Percentiles rank a stretch among this genome's conserved stretches.
These are phyloP conservation scores for Ophiostoma quercus DNA, from an alignment of 2,329 filamentous ascomycete genomes.

Conservation along the genomic window DNA sequence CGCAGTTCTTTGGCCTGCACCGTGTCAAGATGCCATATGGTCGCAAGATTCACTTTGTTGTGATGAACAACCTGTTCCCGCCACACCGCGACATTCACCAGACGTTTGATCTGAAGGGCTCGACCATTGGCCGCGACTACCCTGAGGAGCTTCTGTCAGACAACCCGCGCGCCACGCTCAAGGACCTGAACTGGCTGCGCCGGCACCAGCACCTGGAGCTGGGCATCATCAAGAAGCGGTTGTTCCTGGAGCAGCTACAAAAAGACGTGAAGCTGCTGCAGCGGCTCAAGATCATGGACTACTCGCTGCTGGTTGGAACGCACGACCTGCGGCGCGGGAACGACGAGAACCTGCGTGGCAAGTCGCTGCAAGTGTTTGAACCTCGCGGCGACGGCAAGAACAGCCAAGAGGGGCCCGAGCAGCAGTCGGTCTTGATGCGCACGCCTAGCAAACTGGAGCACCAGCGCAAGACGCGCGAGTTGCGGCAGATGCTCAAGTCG, in stretches of 20 bases:
- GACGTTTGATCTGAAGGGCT: slow-evolving; percentile 95
- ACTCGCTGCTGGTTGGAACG: slow-evolving; percentile 89
- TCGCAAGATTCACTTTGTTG: slow-evolving; percentile 97
- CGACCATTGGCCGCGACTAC: slow-evolving; percentile 88
- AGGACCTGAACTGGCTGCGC: slow-evolving; percentile 94
- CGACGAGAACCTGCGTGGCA: slow-evolving; percentile 84
- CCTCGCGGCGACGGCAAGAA: slow-evolving; percentile 63
- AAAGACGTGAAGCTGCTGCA: slow-evolving; percentile 83
- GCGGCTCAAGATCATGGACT: slow-evolving; percentile 94
- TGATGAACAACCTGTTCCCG: slow-evolving; percentile 99
- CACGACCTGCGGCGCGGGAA: slow-evolving; percentile 88
- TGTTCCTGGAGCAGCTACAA: slow-evolving; percentile 85
- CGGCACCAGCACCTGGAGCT: slow-evolving; percentile 80
- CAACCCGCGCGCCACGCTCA: slow-evolving; percentile 88
- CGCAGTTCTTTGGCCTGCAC: slow-evolving; percentile 95
- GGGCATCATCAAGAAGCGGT: slow-evolving; percentile 77
- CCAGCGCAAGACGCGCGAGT: slow-evolving; percentile 80
- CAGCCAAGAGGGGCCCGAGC: slow-evolving; percentile 38
- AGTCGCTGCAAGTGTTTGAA: slow-evolving; percentile 90
- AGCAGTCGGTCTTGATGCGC: slow-evolving; percentile 64
- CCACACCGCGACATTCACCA: slow-evolving; percentile 95
- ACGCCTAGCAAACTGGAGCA: slow-evolving; percentile 93
- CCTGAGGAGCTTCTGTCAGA: slow-evolving; percentile 79
- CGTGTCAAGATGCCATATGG: slow-evolving; percentile 98
- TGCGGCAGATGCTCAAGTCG: slow-evolving; percentile 85